Percentiles rank a stretch among this genome's conserved stretches.
Conservation (phyloP, 768 basidiomycete species). For the Rhodotorula diobovata region DNA sequence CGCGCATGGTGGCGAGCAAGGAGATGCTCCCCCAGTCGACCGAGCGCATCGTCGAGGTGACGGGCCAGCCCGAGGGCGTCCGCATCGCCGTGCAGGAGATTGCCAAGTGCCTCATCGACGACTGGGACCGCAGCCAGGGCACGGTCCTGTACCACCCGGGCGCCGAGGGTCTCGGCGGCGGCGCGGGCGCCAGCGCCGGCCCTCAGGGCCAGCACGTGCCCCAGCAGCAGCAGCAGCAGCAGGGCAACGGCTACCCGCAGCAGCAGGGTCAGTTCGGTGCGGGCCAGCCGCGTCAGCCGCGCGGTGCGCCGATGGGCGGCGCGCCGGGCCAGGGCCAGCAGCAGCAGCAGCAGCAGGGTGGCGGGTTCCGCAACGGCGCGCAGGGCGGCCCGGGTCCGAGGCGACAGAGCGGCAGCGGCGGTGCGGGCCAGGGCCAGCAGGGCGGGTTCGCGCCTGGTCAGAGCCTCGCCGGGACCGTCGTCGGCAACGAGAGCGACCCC, state of each 20-base stretch:
- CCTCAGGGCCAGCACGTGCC: not conserved
- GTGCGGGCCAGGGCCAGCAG: conserved; percentile 4
- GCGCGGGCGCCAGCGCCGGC: conserved; percentile 51
- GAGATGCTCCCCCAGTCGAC: conserved; percentile 99
- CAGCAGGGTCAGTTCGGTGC: too few relatives aligned
- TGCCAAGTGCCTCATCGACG: conserved; percentile 87
- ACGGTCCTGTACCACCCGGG: conserved; percentile 96
- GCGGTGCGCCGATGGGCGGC: conserved; percentile 40
- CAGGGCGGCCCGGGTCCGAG: not conserved
- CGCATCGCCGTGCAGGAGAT: conserved; percentile 92
- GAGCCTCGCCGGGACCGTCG: conserved; percentile 28
- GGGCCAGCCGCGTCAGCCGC: conserved; percentile 35
- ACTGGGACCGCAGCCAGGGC: conserved; percentile 89
- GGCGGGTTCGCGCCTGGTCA: not conserved
- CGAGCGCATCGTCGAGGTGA: conserved; percentile 96
- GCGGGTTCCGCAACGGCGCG: not conserved
- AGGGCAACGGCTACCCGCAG: conserved; percentile 1
- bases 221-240: conserved; percentile 47
- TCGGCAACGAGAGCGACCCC: conserved; percentile 48
- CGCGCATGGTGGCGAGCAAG: conserved; percentile 97
- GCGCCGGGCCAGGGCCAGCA: conserved; percentile 36
- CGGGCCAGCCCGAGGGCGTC: conserved; percentile 87
- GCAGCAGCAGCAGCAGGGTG: not conserved
- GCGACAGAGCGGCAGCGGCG: not conserved
- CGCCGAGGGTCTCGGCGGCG: conserved; percentile 54